Evolutionary conservation across 2,329 filamentous ascomycete species (phyloP), one percentile per base, ranked within the genome.

Genomic region (Fusarium drepaniforme): DNA sequence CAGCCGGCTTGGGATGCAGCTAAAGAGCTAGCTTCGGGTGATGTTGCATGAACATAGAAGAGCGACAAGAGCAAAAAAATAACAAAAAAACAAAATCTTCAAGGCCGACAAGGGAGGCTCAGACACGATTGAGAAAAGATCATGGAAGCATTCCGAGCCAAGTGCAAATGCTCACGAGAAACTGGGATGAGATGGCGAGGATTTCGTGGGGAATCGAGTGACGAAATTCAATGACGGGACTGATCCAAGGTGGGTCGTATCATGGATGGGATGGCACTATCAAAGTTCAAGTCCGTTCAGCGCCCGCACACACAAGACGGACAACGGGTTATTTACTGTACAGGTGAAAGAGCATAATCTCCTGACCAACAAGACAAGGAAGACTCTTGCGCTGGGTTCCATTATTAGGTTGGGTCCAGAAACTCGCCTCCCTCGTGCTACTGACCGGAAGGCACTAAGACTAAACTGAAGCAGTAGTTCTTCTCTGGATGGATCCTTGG

Each of bases 121-220:
- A 77, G 68, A 56, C 56, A 68, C 46, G 56, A 66, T 35, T n/a
- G 33, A 64, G 53, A 57, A 64, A 66, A 58, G 71, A 44, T 35
- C 42, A 66, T 68, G 66, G 30, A 71, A 71, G 33, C 75, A 78
- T 78, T 79, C 77, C 77, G 69, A 53, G 51, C 44, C 58, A 75
- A 60, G 73, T 58, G 33, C 44, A 35, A 13, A 70, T 58, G 33
- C 44, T 72, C 58, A 67, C 58, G 74, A 70, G 56, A 62, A 72
- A 64, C 70, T 63, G 63, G 64, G 44, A 49, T 49, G 44, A 15
- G 49, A 75, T 63, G 68, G 59, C 63, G 70, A 78, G 53, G 65
- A 67, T 67, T 66, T 76, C 68, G 66, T 74, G 68, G 76, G 74
- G 75, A 76, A 78, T 77, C 71, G 67, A 78, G 75, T 76, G 77